phyloP scores from a whole-genome alignment of 2,329 filamentous ascomycete genomes.

The Pyricularia grisea region DNA sequence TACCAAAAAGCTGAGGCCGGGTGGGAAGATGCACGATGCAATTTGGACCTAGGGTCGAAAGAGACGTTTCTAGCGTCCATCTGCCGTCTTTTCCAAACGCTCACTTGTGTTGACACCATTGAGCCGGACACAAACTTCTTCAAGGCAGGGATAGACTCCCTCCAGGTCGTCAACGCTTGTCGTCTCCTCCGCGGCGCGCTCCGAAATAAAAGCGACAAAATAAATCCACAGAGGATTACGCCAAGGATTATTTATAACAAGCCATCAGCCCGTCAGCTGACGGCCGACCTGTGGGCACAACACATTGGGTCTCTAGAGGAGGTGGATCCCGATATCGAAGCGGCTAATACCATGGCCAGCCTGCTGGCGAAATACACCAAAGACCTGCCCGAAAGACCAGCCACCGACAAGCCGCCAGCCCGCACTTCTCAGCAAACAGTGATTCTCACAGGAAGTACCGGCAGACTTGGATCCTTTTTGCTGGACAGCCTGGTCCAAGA shows the following conservation, averaged over 20 bases:
- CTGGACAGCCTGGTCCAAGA: constrained; percentile 20
- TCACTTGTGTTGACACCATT: background rate
- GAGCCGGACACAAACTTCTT: background rate
- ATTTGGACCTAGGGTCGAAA: background rate
- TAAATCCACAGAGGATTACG: background rate
- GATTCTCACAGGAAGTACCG: constrained; percentile 28
- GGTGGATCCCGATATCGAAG: background rate
- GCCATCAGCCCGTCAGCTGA: background rate
- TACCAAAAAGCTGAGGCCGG: background rate
- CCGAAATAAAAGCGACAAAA: background rate
- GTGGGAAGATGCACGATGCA: background rate
- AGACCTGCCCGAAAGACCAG: background rate
- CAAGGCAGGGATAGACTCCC: background rate
- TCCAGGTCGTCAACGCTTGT: background rate
- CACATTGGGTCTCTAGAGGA: background rate
- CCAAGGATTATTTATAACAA: background rate
- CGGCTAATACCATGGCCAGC: background rate
- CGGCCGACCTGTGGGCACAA: background rate
- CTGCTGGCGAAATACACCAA: background rate
- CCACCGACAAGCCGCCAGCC: background rate
- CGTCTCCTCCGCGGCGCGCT: background rate
- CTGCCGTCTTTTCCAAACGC: background rate
- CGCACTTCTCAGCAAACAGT: background rate
- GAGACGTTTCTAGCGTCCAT: background rate
- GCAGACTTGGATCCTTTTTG: constrained; percentile 27